Evolutionary conservation across 2,329 filamentous ascomycete species (phyloP), one percentile per base, ranked within the genome.

Genomic region (Stagonosporopsis chrysanthemi): DNA sequence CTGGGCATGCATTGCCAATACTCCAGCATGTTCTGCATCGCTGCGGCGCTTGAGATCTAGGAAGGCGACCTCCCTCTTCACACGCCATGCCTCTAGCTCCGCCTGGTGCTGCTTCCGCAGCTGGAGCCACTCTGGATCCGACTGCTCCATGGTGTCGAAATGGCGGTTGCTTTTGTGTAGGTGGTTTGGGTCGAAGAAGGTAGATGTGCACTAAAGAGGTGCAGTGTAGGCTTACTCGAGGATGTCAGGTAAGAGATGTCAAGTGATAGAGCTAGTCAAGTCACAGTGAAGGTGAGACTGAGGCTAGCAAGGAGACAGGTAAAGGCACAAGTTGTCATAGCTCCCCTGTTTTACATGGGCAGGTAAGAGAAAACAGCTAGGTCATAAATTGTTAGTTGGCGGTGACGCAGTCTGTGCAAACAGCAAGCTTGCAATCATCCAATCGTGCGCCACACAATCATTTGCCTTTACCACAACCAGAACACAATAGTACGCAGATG

Each of bases 231-330:
- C 2, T 29, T 11, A 38, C 22, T 31, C 9, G 24, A 12, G 5
- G 24, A 29, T n/a, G 19, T 38, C 17, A 9, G 15, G 11, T 9
- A 8, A 22, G 6, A 4, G 12, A 8, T 19, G 15, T 14, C 6
- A 51, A 29, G 46, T 45, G 23, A 40, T n/a, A 28, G 46, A 36
- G 17, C 6, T 26, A 14, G 23, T 17, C 35, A 45, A 61, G 33
- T 38, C 26, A 19, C 29, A 33, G 58, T 57, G 46, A 61, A 54
- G 50, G 54, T 49, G 29, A 52, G 31, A 28, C 15, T 17, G 24
- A 26, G 36, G 48, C 14, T 28, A 9, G 24, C 19, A n/a, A 7
- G 29, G 42, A 19, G 14, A 12, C 23, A 39, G 43, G 54, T 52
- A 15, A 51, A 54, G 58, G 53, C 24, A 22, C 14, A 29, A 29